phyloP scores from a whole-genome alignment of 306 rosid species.

The Prunus armeniaca region DNA sequence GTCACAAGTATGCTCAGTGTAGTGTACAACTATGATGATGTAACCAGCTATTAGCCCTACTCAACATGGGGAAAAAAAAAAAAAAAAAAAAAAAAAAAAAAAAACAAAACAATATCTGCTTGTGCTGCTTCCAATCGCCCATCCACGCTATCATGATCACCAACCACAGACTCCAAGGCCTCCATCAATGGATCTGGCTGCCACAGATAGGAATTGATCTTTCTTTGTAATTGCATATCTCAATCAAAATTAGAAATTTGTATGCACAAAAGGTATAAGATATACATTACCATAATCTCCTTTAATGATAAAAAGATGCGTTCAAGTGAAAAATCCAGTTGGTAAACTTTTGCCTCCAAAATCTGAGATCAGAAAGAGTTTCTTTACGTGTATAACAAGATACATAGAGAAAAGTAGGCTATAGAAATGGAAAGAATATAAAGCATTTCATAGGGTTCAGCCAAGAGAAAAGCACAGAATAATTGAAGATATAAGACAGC shows the following conservation, averaged over 20 bases:
- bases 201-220: constrained; percentile 3
- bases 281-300: constrained; percentile 61
- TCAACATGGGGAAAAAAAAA: constrained; percentile 1
- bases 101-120: constrained; percentile 26
- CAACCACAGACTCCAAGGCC: constrained; percentile 78
- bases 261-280: neutral
- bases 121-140: constrained; percentile 66
- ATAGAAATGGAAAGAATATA: neutral
- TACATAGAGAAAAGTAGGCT: constrained; percentile 15
- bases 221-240: neutral
- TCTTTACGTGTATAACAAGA: constrained; percentile 12
- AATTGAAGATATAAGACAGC: neutral
- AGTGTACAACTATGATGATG: neutral
- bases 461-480: constrained; percentile 3
- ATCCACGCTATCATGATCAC: constrained; percentile 49
- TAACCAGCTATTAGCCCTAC: neutral
- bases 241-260: neutral
- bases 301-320: constrained; percentile 81
- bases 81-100: neutral
- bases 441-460: neutral
- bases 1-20: neutral
- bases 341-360: constrained; percentile 89
- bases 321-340: constrained; percentile 63
- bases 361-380: constrained; percentile 47
- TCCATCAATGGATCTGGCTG: constrained; percentile 92